These are phyloP conservation scores for Ustulina deusta DNA, from an alignment of 2,329 filamentous ascomycete species.

Conservation along the genomic window DNA sequence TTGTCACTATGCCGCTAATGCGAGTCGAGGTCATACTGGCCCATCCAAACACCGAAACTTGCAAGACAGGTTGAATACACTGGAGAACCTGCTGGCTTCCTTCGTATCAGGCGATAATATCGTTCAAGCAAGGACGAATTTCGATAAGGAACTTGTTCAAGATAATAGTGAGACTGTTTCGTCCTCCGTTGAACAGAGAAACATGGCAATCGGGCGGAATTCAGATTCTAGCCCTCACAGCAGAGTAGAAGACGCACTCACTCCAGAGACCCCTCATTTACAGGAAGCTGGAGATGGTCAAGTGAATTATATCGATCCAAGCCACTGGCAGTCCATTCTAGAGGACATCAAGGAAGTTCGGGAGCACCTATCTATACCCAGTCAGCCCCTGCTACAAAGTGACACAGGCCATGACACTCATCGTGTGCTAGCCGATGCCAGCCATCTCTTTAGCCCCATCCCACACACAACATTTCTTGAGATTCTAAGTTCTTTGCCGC, in stretches of 20 bases:
- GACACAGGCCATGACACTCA: neutral
- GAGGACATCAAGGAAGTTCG: constrained; percentile 53
- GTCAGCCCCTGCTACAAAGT: neutral
- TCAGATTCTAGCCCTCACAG: neutral
- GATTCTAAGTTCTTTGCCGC: constrained; percentile 42
- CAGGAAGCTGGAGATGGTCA: constrained; percentile 36
- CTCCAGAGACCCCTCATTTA: constrained; percentile 33
- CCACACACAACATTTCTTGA: constrained; percentile 28
- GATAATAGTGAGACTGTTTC: neutral
- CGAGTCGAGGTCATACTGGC: constrained; percentile 37
- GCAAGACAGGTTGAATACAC: constrained; percentile 46
- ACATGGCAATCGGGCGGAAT: too few relatives aligned
- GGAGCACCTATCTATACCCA: constrained; percentile 46
- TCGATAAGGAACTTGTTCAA: neutral
- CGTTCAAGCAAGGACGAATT: neutral
- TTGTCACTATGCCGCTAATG: constrained; percentile 51
- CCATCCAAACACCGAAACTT: constrained; percentile 29
- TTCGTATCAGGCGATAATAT: constrained; percentile 36
- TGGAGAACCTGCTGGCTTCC: constrained; percentile 48
- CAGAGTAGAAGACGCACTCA: constrained; percentile 25
- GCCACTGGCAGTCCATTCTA: constrained; percentile 53
- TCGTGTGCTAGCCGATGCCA: constrained; percentile 26
- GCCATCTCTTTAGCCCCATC: constrained; percentile 21
- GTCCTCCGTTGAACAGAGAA: neutral
- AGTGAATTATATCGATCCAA: constrained; percentile 50